Base-by-base conservation (phyloP, 345 rosid species). In the Eucalyptus lansdowneana region DNA sequence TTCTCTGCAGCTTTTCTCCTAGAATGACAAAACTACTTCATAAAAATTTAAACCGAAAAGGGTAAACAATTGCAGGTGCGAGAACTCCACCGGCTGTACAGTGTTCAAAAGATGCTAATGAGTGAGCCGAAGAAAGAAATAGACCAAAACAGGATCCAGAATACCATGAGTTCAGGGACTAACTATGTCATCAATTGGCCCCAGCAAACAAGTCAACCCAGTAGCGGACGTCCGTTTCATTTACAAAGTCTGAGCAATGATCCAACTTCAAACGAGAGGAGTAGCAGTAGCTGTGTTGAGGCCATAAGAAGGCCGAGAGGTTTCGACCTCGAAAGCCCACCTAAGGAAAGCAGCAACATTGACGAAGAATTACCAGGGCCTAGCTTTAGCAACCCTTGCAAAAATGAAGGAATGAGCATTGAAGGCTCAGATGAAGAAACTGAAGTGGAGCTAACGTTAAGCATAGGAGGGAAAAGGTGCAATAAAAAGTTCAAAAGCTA, bases 71-170 rank as follows among this genome's bases (percentile, higher is more conserved):
- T 92, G 91, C 96, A 97, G 99, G 98, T 97, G 40, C 88, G 92
- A 86, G 99, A 97, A 92, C 96, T 97, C 65, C 99, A 97, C 89
- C 89, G 97, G 90, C 92, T 97, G 50, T 95, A 96, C 89, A 92
- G 91, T 89, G 94, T 94, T 80, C 99, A 97, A 56, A 96, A 90
- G 91, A 91, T 90, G 93, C 91, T 97, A 89, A 97, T 95, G 97
- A 91, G 90, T 31, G 97, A 95, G 89, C 87, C 90, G 87, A 94
- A 93, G 90, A 95, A 88, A 60, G 92, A 93, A 88, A 86, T 67
- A 14, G 92, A 93, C 45, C 94, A 94, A 56, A 94, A 88, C 72
- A 92, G 88, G 87, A 27, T 88, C 22, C 90, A 92, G 93, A 80
- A 24, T 87, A 86, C 91, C 17, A 87, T 40, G 80, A 86, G 89